Evolutionary conservation across 208 protist species (phyloP).

Genomic region (Jaenimonas drosophilae): DNA sequence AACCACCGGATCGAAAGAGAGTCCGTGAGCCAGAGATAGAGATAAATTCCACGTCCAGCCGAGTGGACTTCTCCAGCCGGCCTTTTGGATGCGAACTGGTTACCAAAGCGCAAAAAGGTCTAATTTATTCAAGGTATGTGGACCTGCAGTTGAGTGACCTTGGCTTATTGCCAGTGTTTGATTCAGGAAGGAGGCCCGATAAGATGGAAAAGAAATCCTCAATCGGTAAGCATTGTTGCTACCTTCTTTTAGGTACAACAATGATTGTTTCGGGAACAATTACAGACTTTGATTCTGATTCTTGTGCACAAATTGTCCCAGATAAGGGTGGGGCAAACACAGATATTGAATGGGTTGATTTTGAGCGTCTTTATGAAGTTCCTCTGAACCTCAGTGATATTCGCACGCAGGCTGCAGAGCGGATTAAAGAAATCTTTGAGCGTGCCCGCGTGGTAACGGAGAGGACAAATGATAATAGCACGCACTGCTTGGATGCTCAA

Average conservation of each 20-base stretch:
- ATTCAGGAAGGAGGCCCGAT: not conserved
- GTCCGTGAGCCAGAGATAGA: too few relatives aligned
- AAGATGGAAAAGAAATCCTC: conserved; percentile 6
- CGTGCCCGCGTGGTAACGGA: not conserved
- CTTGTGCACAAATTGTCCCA: conserved; percentile 16
- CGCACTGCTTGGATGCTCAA: not conserved
- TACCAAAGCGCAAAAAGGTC: too few relatives aligned
- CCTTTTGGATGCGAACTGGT: too few relatives aligned
- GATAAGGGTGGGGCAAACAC: conserved; percentile 24
- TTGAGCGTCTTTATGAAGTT: conserved; percentile 28
- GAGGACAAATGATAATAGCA: not conserved
- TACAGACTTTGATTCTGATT: conserved; percentile 32
- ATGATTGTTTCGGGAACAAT: conserved; percentile 43
- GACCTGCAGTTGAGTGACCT: conserved; percentile 13
- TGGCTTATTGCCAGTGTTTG: conserved; percentile 9
- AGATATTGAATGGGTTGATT: conserved; percentile 25
- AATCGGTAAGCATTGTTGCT: conserved; percentile 31
- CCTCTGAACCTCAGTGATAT: conserved; percentile 31
- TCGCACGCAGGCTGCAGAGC: conserved; percentile 12
- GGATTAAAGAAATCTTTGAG: conserved; percentile 8
- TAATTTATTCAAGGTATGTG: conserved; percentile 10
- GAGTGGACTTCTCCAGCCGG: too few relatives aligned
- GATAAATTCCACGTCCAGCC: too few relatives aligned
- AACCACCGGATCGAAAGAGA: too few relatives aligned
- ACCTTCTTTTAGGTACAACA: conserved; percentile 36